phyloP scores from a whole-genome alignment of 805 yeast genomes.

The Sugiyamaella americana region DNA sequence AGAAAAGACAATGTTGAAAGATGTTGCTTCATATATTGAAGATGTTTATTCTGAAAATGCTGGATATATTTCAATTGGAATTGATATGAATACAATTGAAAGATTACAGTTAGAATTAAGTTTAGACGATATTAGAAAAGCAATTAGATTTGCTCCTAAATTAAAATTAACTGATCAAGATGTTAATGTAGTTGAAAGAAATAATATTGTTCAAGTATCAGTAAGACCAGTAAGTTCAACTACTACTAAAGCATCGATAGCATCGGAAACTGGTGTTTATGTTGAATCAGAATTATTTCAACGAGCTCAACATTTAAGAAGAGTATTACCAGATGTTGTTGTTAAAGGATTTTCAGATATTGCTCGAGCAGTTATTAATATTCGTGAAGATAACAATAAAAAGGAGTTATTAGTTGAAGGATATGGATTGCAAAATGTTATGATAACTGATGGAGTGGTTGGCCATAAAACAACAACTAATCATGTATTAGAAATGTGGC shows the following conservation, averaged over 20 bases:
- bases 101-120: conserved; percentile 83
- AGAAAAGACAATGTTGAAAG: conserved; percentile 83
- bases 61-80: conserved; percentile 72
- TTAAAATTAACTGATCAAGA: conserved; percentile 73
- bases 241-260: conserved; percentile 43
- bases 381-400: conserved; percentile 75
- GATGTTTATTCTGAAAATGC: conserved; percentile 82
- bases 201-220: conserved; percentile 41
- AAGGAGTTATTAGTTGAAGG: conserved; percentile 93
- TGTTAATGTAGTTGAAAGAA: conserved; percentile 59
- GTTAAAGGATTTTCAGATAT: conserved; percentile 91
- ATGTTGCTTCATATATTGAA: conserved; percentile 82
- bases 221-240: conserved; percentile 46
- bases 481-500: conserved; percentile 83
- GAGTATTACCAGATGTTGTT: conserved; percentile 79
- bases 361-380: conserved; percentile 93
- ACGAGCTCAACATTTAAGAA: conserved; percentile 82
- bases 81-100: conserved; percentile 81
- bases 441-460: conserved; percentile 95
- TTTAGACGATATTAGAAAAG: conserved; percentile 77
- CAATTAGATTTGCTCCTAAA: conserved; percentile 80
- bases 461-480: conserved; percentile 85
- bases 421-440: conserved; percentile 90
- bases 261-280: conserved; percentile 38
- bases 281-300: conserved; percentile 58